Percentiles rank a stretch among this genome's conserved stretches.
Conservation (phyloP, 768 basidiomycete species). For the Porphyrellus cyaneotinctus region DNA sequence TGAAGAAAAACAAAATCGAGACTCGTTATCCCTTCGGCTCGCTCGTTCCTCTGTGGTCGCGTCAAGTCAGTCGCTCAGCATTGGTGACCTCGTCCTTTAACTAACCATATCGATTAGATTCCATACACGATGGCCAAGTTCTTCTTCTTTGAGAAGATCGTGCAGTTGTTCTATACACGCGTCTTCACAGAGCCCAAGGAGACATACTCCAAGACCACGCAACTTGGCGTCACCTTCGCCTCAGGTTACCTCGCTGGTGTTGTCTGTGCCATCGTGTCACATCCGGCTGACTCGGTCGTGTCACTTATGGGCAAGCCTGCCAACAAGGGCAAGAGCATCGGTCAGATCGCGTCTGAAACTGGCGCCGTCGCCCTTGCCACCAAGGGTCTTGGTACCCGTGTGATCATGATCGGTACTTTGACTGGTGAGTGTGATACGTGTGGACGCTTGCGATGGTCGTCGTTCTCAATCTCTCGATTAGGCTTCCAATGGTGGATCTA, state of each 20-base stretch:
- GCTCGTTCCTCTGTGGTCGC: slow-evolving; percentile 82
- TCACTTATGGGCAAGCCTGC: slow-evolving; percentile 88
- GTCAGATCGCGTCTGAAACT: slow-evolving; percentile 67
- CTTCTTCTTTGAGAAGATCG: slow-evolving; percentile 91
- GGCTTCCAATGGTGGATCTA: slow-evolving; percentile 97
- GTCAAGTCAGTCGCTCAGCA: slow-evolving; percentile 50
- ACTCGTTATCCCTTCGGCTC: slow-evolving; percentile 86
- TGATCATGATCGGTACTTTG: slow-evolving; percentile 74
- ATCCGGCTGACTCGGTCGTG: slow-evolving; percentile 91
- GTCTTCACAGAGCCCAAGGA: slow-evolving; percentile 80
- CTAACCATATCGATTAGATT: slow-evolving; percentile 49
- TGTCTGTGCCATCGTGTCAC: slow-evolving; percentile 92
- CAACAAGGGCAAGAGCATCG: slow-evolving; percentile 78
- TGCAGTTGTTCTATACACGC: slow-evolving; percentile 81
- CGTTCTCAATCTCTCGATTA: slow-evolving; percentile 18
- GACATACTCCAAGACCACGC: slow-evolving; percentile 72
- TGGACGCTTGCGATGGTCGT: neutral
- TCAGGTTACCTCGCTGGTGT: slow-evolving; percentile 96
- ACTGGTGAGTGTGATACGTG: slow-evolving; percentile 33
- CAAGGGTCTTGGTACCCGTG: slow-evolving; percentile 84
- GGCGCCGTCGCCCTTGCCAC: slow-evolving; percentile 63
- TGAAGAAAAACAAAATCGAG: slow-evolving; percentile 60
- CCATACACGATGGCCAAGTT: slow-evolving; percentile 99
- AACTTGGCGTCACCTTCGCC: slow-evolving; percentile 84
- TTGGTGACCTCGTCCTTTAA: slow-evolving; percentile 49